Percentiles rank a stretch among this genome's conserved stretches.
Evolutionary conservation across 2,329 filamentous ascomycete species (phyloP).

Genomic region (Colletotrichum somersetense): DNA sequence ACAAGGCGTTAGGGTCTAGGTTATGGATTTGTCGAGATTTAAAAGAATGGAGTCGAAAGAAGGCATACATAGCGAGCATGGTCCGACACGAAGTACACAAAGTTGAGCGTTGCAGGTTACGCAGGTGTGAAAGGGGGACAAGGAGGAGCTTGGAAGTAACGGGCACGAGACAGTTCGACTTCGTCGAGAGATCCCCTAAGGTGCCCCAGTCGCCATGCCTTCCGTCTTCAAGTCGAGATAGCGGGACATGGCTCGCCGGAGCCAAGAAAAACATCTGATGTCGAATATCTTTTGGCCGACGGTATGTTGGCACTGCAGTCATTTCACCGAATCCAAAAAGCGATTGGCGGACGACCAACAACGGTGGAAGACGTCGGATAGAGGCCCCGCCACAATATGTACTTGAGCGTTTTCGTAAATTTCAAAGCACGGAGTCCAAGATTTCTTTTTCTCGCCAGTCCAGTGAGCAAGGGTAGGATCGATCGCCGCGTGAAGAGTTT

Average conservation of each 20-base stretch:
- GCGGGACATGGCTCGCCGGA: not conserved
- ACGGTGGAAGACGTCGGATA: conserved; percentile 17
- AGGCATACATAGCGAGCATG: conserved; percentile 41
- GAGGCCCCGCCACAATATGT: conserved; percentile 28
- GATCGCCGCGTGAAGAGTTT: not conserved
- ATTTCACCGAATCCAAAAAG: conserved; percentile 8
- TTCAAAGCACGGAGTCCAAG: conserved; percentile 21
- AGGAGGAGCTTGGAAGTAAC: conserved; percentile 16
- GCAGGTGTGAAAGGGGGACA: conserved; percentile 2
- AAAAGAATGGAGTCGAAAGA: conserved; percentile 40
- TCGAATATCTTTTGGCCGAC: not conserved
- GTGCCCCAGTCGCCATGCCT: conserved; percentile 11
- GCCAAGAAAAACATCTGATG: not conserved
- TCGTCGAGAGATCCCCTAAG: conserved; percentile 23
- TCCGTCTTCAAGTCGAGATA: not conserved
- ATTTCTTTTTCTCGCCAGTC: not conserved
- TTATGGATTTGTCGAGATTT: conserved; percentile 32
- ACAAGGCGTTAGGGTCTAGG: conserved; percentile 35
- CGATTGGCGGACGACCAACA: conserved; percentile 4
- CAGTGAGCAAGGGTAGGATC: not conserved
- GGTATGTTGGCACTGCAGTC: not conserved
- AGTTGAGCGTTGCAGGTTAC: conserved; percentile 24
- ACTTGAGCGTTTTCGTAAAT: conserved; percentile 36
- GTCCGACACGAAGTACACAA: conserved; percentile 28
- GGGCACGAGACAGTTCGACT: conserved; percentile 14